Evolutionary conservation across 2,329 filamentous ascomycete genomes (phyloP).

Genomic region (Pestalotiopsis sp.): DNA sequence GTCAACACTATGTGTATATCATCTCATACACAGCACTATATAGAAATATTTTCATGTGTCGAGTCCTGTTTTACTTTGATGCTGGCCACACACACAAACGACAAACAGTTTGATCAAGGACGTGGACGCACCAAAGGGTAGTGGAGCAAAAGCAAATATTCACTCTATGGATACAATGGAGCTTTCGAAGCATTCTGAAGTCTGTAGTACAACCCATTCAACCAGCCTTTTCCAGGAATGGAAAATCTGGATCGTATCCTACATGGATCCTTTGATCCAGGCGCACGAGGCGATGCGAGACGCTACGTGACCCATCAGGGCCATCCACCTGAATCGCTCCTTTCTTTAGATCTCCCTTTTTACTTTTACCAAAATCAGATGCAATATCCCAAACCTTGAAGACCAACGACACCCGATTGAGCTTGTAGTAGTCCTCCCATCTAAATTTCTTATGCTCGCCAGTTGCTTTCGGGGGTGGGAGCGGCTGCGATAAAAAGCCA

Average conservation of each 20-base stretch:
- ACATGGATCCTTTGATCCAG: background rate
- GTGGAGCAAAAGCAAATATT: too few relatives aligned
- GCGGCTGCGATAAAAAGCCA: constrained; percentile 6
- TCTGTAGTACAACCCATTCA: background rate
- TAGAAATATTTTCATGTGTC: too few relatives aligned
- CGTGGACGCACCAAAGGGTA: too few relatives aligned
- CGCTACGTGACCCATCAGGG: background rate
- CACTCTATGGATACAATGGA: too few relatives aligned
- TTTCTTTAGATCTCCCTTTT: background rate
- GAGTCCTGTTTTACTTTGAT: too few relatives aligned
- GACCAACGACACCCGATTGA: background rate
- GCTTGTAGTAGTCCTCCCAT: constrained; percentile 13
- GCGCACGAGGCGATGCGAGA: background rate
- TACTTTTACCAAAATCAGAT: constrained; percentile 7
- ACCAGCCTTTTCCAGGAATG: background rate
- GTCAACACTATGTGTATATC: too few relatives aligned
- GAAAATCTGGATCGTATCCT: constrained; percentile 4
- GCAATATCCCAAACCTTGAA: constrained; percentile 7
- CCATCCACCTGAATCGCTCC: background rate
- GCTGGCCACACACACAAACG: too few relatives aligned
- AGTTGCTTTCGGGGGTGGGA: background rate
- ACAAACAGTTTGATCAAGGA: too few relatives aligned
- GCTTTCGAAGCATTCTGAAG: background rate
- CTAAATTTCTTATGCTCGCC: constrained; percentile 1
- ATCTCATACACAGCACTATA: too few relatives aligned